phyloP scores from a whole-genome alignment of 352 stramenopile genomes.

The Elongisporangium senticosum region DNA sequence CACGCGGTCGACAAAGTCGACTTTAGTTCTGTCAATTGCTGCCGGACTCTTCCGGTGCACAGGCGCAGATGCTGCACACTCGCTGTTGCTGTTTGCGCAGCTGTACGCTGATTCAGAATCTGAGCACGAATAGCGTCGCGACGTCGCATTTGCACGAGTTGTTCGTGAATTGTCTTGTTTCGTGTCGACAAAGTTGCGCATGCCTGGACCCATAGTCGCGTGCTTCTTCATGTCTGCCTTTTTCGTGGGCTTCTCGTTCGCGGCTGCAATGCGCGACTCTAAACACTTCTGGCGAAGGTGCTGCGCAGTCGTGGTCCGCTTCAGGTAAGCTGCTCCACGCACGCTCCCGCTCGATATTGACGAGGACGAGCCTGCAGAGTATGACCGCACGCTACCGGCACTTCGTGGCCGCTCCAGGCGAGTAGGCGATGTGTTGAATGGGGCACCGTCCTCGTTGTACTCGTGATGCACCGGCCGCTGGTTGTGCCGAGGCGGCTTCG shows the following conservation, averaged over 20 bases:
- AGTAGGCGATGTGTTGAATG: conserved; percentile 1
- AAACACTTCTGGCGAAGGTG: conserved; percentile 65
- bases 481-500: no score
- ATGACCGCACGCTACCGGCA: conserved; percentile 43
- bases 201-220: conserved; percentile 6
- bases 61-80: not conserved
- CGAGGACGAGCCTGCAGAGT: conserved; percentile 8
- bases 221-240: conserved; percentile 30
- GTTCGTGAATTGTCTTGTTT: conserved; percentile 1
- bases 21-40: no score
- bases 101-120: conserved; percentile 16
- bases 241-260: conserved; percentile 9
- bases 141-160: conserved; percentile 7
- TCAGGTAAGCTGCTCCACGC: conserved; percentile 52
- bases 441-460: conserved; percentile 3
- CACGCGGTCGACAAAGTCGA: no score
- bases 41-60: no score
- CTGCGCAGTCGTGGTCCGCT: conserved; percentile 46
- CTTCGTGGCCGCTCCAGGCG: conserved; percentile 31
- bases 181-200: conserved; percentile 6
- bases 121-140: conserved; percentile 37
- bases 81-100: conserved; percentile 3
- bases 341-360: conserved; percentile 22
- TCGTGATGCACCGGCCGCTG: not conserved
- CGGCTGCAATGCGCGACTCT: conserved; percentile 34